phyloP scores from a whole-genome alignment of 176 grass and related monocot species.

The Raddia distichophylla region DNA sequence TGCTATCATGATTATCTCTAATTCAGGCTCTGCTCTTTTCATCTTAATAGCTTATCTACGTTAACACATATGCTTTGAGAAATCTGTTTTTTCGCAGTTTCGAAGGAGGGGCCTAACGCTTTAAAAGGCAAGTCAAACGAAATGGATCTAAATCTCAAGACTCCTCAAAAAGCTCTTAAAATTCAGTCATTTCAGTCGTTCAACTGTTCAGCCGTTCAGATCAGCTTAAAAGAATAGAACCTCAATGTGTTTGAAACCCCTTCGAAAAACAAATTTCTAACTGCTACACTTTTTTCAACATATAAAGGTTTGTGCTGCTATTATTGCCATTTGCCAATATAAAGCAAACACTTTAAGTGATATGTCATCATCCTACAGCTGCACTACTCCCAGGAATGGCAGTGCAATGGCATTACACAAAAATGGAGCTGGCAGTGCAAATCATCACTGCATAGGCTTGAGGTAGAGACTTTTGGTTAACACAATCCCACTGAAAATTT shows the following conservation, averaged over 20 bases:
- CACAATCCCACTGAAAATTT: neutral
- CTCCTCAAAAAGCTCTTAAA: too few relatives aligned
- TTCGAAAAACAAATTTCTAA: neutral
- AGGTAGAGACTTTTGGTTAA: neutral
- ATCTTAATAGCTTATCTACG: too few relatives aligned
- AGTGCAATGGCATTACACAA: neutral
- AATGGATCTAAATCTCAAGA: too few relatives aligned
- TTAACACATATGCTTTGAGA: too few relatives aligned
- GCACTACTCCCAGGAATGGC: neutral
- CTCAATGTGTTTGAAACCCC: neutral
- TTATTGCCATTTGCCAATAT: neutral
- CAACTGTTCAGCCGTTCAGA: too few relatives aligned
- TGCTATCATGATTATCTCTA: neutral
- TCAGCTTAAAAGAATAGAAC: too few relatives aligned
- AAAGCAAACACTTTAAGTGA: neutral
- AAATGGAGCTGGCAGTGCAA: neutral
- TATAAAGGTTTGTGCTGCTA: neutral
- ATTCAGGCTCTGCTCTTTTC: too few relatives aligned
- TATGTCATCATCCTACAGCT: neutral
- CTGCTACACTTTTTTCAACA: neutral
- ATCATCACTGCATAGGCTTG: neutral
- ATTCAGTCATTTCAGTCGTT: too few relatives aligned
- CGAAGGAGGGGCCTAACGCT: too few relatives aligned
- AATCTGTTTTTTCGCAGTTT: too few relatives aligned
- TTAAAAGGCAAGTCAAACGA: too few relatives aligned